Evolutionary conservation across 371 early-diverging fungal species (phyloP).

Genomic region (Apophysomyces ossiformis): DNA sequence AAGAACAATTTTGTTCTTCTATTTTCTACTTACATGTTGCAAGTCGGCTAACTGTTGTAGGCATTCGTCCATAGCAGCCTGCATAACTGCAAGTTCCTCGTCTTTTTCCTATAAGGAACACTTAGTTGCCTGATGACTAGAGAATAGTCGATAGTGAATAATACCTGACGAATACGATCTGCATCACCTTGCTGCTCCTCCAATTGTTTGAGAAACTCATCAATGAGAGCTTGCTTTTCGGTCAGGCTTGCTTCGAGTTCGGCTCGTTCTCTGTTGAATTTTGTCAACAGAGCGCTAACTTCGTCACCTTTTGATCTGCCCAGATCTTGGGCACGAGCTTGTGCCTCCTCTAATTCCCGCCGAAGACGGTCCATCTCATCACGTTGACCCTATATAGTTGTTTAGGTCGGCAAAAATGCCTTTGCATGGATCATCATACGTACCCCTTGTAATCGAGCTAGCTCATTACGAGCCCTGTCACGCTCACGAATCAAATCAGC

Average conservation of each 20-base stretch:
- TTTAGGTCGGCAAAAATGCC: not conserved
- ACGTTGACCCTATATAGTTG: conserved; percentile 58
- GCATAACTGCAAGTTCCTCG: conserved; percentile 88
- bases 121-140: not conserved
- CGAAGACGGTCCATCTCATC: conserved; percentile 83
- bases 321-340: conserved; percentile 78
- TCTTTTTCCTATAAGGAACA: conserved; percentile 64
- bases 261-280: conserved; percentile 82
- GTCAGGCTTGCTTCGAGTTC: conserved; percentile 73
- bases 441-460: conserved; percentile 65
- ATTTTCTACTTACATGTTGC: conserved; percentile 58
- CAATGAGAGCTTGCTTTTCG: conserved; percentile 53
- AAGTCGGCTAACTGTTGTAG: conserved; percentile 81
- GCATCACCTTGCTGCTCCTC: conserved; percentile 74
- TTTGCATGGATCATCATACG: conserved; percentile 4
- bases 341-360: conserved; percentile 77
- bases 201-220: conserved; percentile 69
- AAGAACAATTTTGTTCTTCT: too few relatives aligned
- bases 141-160: conserved; percentile 3
- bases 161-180: conserved; percentile 61
- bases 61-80: conserved; percentile 96
- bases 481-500: conserved; percentile 86
- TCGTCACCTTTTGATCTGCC: conserved; percentile 81
- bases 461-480: conserved; percentile 78
- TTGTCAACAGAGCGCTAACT: conserved; percentile 73